phyloP scores from a whole-genome alignment of 257 asterid species.

The Ophiorrhiza pumila region DNA sequence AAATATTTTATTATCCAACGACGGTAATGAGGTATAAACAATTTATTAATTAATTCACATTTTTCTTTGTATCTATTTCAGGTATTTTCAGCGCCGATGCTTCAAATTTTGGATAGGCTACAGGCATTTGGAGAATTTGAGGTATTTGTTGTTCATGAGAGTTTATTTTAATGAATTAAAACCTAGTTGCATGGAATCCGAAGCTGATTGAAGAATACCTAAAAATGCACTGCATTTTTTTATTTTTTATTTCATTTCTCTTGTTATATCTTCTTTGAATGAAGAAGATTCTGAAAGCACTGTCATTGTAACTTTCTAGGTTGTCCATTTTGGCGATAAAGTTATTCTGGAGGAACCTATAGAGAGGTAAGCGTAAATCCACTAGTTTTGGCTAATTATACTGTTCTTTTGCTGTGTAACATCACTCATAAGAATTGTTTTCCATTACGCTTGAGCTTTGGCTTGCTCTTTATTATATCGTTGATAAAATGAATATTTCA shows the following conservation, averaged over 20 bases:
- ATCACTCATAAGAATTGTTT: neutral
- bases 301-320: constrained; percentile 36
- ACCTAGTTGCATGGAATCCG: neutral
- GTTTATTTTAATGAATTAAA: neutral
- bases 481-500: neutral
- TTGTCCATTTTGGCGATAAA: constrained; percentile 87
- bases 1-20: constrained; percentile 2
- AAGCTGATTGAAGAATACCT: neutral
- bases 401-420: neutral
- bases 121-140: constrained; percentile 90
- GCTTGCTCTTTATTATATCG: neutral
- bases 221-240: neutral
- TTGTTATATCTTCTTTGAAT: neutral
- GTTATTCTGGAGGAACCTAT: constrained; percentile 83
- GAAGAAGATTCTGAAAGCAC: neutral
- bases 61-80: constrained; percentile 15
- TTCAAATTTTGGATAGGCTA: constrained; percentile 81
- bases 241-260: neutral
- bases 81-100: constrained; percentile 85
- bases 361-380: constrained; percentile 66
- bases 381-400: neutral
- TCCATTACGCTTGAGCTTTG: neutral
- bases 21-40: neutral
- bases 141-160: constrained; percentile 34
- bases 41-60: neutral